Evolutionary conservation across 495 filamentous ascomycete species (phyloP).

Genomic region (Penicillium robsamsonii): DNA sequence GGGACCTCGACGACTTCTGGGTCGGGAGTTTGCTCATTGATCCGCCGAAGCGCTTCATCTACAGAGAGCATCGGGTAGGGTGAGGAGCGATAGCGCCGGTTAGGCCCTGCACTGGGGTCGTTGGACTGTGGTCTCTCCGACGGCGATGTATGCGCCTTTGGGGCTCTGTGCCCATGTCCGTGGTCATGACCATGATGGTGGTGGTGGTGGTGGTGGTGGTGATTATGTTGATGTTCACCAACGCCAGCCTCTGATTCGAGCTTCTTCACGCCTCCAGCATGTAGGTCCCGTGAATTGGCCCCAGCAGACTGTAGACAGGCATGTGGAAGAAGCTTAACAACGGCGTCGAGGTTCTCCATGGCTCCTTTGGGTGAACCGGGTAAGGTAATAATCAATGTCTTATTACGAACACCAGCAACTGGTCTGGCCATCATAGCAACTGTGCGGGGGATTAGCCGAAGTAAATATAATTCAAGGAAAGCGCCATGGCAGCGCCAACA

Average conservation of each 20-base stretch:
- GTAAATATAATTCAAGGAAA: slow-evolving; percentile 14
- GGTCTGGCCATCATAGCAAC: slow-evolving; percentile 98
- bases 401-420: slow-evolving; percentile 83
- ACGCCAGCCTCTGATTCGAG: slow-evolving; percentile 84
- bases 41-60: slow-evolving; percentile 69
- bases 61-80: slow-evolving; percentile 93
- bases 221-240: slow-evolving; percentile 31
- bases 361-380: slow-evolving; percentile 97
- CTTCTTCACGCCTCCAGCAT: slow-evolving; percentile 76
- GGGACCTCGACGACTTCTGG: slow-evolving; percentile 53
- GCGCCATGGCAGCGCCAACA: slow-evolving; percentile 5
- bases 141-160: slow-evolving; percentile 69
- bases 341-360: slow-evolving; percentile 85
- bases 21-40: slow-evolving; percentile 65
- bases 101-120: slow-evolving; percentile 76
- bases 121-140: slow-evolving; percentile 67
- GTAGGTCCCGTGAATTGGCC: slow-evolving; percentile 73
- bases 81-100: slow-evolving; percentile 72
- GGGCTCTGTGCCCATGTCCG: slow-evolving; percentile 61
- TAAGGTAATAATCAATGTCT: slow-evolving; percentile 82
- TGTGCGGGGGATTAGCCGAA: slow-evolving; percentile 35
- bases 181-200: slow-evolving; percentile 57
- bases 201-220: slow-evolving; percentile 56
- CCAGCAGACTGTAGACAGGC: slow-evolving; percentile 88
- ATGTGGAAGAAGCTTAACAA: slow-evolving; percentile 89